Base-by-base conservation (phyloP, 2,329 filamentous ascomycete genomes). In the Penicillium aurantiogriseum region DNA sequence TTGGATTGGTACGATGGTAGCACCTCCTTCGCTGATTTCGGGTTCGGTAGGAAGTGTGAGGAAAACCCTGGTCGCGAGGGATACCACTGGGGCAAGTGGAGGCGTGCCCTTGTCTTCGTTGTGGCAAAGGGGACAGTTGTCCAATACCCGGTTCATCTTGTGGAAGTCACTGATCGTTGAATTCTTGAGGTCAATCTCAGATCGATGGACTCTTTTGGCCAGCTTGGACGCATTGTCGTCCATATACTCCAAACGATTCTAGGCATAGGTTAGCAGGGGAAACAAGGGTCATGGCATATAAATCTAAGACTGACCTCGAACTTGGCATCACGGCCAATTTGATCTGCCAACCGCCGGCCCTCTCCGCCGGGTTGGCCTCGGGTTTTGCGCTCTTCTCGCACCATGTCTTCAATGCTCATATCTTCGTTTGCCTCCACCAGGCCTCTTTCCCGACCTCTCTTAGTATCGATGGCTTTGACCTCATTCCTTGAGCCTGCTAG, bases 331-430 rank as follows among this genome's bases (percentile, higher is more conserved):
- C 96, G 96, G 53, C 92, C 91, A 65, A 99, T 99, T 58, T 92
- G 87, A 72, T 97, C 92, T 3, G 94, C 94, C 33, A 97, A 84
- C 4, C 90, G 85, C 66, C 87, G 81, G 1, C 90, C 90, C 71
- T 97, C 92, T 52, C 91, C 91, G 42, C 90, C 91, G 4, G 81
- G 80, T 68, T 91, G 86, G 17, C 88, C 88, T 57, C 87, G 88
- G 5, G 91, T 97, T 54, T 93, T 88, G 36, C 91, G 86, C 76
- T 99, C 94, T 74, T 97, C 92, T 29, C 91, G 87, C 19, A 99
- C 86, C 94, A 99, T 99, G 74, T 99, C 94, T 53, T 96, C 92
- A 59, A 99, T 89, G 31, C 81, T 88, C 92, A 99, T 97, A 67
- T 97, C 92, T 52, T 95, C 90, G 70, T 97, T 97, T 63, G 94